Evolutionary conservation across 2,329 filamentous ascomycete genomes (phyloP), one percentile per base, ranked within the genome.

Genomic region (Sarocladium kiliense): DNA sequence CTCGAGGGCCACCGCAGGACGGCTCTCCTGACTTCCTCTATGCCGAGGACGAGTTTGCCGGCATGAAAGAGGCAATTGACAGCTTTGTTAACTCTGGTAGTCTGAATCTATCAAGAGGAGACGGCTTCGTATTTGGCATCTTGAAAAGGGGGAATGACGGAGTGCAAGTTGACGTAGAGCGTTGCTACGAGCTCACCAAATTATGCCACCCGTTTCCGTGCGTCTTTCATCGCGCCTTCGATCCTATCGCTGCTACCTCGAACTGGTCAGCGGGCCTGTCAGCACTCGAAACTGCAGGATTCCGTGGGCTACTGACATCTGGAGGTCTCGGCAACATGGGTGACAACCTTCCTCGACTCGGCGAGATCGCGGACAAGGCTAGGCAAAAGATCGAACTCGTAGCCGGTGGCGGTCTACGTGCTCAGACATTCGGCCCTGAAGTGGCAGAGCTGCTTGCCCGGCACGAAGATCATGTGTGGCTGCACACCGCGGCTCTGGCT

Each of bases 211-310:
- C 75, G 2, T 72, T 73, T 30, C 65, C 64, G 16, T 77, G 75
- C 58, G 73, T 80, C n/a, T 78, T 84, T 58, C 80, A 82, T 64
- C 75, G 81, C 16, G 81, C 81, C 2, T 81, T 81, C 56, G 81
- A 84, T 61, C 68, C 72, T 18, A 66, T 81, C 11, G 60, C 78
- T 2, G 65, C 58, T 4, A 53, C 57, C 10, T 47, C 59, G 32
- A 56, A 60, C 9, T 58, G 61, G 45, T 51, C 55, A 9, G 60
- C 60, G 0, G 60, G 56, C 30, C 53, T 81, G 26, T 61, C 66
- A 3, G 62, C 64, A 6, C 61, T 82, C 12, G 59, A 61, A 1
- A 50, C 14, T 3, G 74, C 75, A 51, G 78, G 79, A 10, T 82
- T 84, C 59, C 65, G 69, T 2, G 78, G 71, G 11, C 62, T 84